Conservation (phyloP, 2,329 filamentous ascomycete genomes). For the Fusarium piperis region DNA sequence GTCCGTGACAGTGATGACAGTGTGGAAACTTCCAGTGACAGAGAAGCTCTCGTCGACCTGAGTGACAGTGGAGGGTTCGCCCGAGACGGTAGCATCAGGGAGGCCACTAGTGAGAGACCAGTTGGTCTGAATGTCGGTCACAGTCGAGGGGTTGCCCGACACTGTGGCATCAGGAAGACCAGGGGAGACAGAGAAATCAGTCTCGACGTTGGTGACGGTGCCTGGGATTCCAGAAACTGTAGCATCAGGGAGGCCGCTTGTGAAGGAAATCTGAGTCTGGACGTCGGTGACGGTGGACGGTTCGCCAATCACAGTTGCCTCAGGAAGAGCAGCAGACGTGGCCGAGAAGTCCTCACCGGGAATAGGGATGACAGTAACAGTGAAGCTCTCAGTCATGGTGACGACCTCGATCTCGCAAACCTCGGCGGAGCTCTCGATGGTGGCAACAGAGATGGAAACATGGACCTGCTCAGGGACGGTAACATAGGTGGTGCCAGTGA, state of each 20-base stretch:
- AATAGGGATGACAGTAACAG: constrained; percentile 41
- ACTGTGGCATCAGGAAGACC: constrained; percentile 35
- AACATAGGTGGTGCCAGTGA: constrained; percentile 43
- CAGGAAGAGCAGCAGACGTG: constrained; percentile 33
- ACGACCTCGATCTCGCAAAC: constrained; percentile 34
- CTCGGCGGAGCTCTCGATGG: constrained; percentile 36
- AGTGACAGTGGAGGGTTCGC: constrained; percentile 44
- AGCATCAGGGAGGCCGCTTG: constrained; percentile 45
- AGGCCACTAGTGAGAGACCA: constrained; percentile 41
- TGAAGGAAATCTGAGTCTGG: constrained; percentile 42
- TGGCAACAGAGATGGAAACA: constrained; percentile 37
- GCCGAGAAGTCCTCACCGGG: constrained; percentile 22
- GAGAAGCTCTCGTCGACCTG: constrained; percentile 33
- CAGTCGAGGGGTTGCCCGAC: constrained; percentile 41
- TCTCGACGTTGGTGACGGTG: constrained; percentile 43
- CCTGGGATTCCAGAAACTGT: constrained; percentile 45
- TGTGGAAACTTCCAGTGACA: constrained; percentile 29
- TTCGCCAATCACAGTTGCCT: constrained; percentile 41
- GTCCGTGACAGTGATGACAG: constrained; percentile 45
- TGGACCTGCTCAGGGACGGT: constrained; percentile 41
- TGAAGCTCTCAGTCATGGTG: constrained; percentile 41
- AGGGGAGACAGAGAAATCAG: constrained; percentile 30
- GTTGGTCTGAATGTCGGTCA: constrained; percentile 43
- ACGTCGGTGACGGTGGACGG: constrained; percentile 47
- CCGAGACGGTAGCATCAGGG: constrained; percentile 37